Evolutionary conservation across 208 protist species (phyloP).

Genomic region (Crithidia thermophila): DNA sequence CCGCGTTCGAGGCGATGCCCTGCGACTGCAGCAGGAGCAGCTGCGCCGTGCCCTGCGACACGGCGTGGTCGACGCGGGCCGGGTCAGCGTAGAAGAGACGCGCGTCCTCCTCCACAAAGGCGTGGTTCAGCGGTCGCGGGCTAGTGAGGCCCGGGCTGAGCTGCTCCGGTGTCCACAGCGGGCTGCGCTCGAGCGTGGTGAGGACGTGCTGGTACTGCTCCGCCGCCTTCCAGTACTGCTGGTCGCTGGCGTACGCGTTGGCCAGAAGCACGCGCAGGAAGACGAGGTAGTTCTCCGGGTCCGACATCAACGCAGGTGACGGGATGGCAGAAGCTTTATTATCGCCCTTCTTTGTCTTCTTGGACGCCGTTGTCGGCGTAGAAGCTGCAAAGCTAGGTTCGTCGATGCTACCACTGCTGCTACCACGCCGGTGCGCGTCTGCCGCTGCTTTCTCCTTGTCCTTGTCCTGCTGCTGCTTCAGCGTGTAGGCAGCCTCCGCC

Average conservation of each 20-base stretch:
- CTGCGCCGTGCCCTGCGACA: conserved; percentile 56
- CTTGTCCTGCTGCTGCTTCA: conserved; percentile 1
- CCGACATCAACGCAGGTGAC: background rate
- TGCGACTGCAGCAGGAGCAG: conserved; percentile 45
- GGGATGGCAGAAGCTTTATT: background rate
- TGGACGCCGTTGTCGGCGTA: background rate
- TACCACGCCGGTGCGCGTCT: background rate
- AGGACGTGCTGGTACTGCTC: conserved; percentile 55
- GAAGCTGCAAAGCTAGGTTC: background rate
- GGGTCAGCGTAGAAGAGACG: conserved; percentile 47
- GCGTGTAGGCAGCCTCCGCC: conserved; percentile 17
- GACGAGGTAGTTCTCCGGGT: conserved; percentile 21
- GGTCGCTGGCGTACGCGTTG: conserved; percentile 64
- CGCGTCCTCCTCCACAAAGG: conserved; percentile 62
- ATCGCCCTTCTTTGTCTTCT: background rate
- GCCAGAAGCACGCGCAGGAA: conserved; percentile 74
- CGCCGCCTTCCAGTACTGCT: conserved; percentile 62
- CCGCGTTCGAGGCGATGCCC: conserved; percentile 17
- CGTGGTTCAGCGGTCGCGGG: conserved; percentile 36
- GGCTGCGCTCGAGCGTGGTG: conserved; percentile 43
- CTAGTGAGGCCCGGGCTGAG: conserved; percentile 51
- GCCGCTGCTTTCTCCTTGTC: background rate
- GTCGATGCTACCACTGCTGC: background rate
- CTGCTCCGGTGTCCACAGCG: conserved; percentile 42
- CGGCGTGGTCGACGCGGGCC: conserved; percentile 41